These are phyloP conservation scores for Chamaecyparis obtusa DNA, from an alignment of 75 land plant species.

Conservation along the genomic window DNA sequence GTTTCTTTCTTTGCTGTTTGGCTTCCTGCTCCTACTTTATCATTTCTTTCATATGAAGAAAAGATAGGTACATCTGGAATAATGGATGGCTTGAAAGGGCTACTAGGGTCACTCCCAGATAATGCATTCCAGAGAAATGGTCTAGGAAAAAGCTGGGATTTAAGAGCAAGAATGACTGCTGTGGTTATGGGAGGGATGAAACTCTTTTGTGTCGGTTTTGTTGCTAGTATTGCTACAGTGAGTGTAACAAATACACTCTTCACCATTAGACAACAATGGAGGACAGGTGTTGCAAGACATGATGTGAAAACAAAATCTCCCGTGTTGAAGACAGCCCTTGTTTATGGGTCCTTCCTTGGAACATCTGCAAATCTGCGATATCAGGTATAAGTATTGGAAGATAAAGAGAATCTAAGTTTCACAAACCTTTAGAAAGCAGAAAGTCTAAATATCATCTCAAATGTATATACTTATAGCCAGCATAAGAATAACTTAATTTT, in stretches of 20 bases:
- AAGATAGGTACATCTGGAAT: constrained; percentile 29
- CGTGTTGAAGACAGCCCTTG: constrained; percentile 70
- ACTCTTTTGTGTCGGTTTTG: constrained; percentile 81
- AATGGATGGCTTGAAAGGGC: constrained; percentile 55
- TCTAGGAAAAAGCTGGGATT: constrained; percentile 65
- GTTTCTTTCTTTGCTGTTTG: constrained; percentile 96
- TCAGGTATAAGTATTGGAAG: constrained; percentile 48
- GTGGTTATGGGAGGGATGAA: constrained; percentile 83
- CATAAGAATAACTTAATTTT: neutral
- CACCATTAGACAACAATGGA: constrained; percentile 35
- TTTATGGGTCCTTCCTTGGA: constrained; percentile 80
- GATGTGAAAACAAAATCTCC: constrained; percentile 54
- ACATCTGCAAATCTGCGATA: constrained; percentile 87
- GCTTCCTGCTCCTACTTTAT: constrained; percentile 95
- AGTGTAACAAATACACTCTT: constrained; percentile 63
- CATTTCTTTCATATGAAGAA: constrained; percentile 62
- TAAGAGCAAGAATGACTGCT: constrained; percentile 67
- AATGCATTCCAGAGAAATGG: constrained; percentile 85
- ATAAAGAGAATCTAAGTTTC: constrained; percentile 7
- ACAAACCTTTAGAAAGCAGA: neutral
- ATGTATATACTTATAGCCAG: neutral
- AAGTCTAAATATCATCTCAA: neutral
- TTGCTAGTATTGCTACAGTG: constrained; percentile 84
- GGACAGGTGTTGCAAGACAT: constrained; percentile 21
- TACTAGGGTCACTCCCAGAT: constrained; percentile 81